Base-by-base conservation (phyloP, 2,329 filamentous ascomycete species). In the Exophiala bonariae region DNA sequence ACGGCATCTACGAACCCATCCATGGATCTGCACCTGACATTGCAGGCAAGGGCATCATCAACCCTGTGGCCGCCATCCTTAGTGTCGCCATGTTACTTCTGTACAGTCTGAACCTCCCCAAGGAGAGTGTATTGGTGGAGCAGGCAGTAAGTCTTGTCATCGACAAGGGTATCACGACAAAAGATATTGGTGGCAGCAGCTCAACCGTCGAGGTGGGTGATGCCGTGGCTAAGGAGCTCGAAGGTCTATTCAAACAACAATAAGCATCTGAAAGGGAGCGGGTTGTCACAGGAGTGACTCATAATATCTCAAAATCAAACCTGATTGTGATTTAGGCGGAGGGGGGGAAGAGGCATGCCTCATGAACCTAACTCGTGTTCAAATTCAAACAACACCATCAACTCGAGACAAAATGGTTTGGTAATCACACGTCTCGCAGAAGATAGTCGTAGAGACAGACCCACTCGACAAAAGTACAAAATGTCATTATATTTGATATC, bases 1-100 rank as follows among this genome's bases (percentile, higher is more conserved):
- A 95, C 66, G 92, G 90, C 60, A 96, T 97, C 63, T 99, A 96
- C 68, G 92, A 97, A 78, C 92, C 92, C 19, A 97, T 99, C 61
- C 92, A 99, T 69, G 91, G 89, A 30, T 93, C 88, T 36, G 92
- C 92, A 16, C 92, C 91, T 20, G 91, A 97, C 64, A 97, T 97
- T 62, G 89, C 88, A 2, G 91, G 92, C 58, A 81, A 95, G 73
- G 88, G 88, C 50, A 85, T 96, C 59, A 90, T 96, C 62, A 95
- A 95, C 77, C 92, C 92, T 26, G 78, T 97, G 51, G 92, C 91
- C 41, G 91, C 89, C 44, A 89, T 97, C 56, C 81, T 97, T 34
- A 96, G 90, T 10, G 80, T 95, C 11, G 89, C 89, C 62, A 96
- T 97, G 90, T 88, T 99, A 85, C 80, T 96, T 63, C 86, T 89